A percentile compares a stretch with the other conserved stretches of the same genome.
phyloP scores from a whole-genome alignment of 1,139 yeast genomes.

The Hemisphaericaspora xylofermentans region DNA sequence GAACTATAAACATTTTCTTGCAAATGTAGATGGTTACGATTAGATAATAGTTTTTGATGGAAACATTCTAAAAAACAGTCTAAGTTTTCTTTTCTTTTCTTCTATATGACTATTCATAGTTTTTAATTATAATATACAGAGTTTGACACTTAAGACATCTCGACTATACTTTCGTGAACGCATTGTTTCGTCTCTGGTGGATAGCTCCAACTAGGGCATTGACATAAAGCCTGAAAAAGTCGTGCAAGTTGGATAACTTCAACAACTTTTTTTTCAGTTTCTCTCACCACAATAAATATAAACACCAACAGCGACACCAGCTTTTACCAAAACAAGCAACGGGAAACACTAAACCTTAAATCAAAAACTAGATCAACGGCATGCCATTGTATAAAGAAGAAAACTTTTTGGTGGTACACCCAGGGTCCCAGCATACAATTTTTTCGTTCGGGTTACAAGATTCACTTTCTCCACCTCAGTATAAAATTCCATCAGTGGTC shows the following conservation, averaged over 20 bases:
- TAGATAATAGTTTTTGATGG: slow-evolving; percentile 25
- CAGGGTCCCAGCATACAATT: slow-evolving; percentile 75
- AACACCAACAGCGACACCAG: not conserved
- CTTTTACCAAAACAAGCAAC: too few relatives aligned
- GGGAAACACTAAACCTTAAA: too few relatives aligned
- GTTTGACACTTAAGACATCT: too few relatives aligned
- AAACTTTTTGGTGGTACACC: slow-evolving; percentile 64
- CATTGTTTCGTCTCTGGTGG: too few relatives aligned
- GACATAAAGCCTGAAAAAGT: too few relatives aligned
- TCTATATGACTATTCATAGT: not conserved
- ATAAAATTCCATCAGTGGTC: slow-evolving; percentile 73
- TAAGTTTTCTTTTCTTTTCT: too few relatives aligned
- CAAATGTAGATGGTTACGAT: slow-evolving; percentile 26
- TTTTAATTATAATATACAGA: too few relatives aligned
- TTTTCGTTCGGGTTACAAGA: slow-evolving; percentile 84
- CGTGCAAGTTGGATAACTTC: not conserved
- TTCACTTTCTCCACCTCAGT: slow-evolving; percentile 72
- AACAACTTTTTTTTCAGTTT: not conserved
- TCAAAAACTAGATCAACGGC: not conserved
- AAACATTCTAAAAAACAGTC: too few relatives aligned
- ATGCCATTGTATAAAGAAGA: slow-evolving; percentile 67
- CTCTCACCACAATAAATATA: not conserved
- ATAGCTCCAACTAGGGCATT: too few relatives aligned
- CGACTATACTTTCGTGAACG: too few relatives aligned
- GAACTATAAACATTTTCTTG: slow-evolving; percentile 39